Evolutionary conservation across 495 filamentous ascomycete genomes (phyloP), one percentile per base, ranked within the genome.

Genomic region (Cercophora newfieldiana): DNA sequence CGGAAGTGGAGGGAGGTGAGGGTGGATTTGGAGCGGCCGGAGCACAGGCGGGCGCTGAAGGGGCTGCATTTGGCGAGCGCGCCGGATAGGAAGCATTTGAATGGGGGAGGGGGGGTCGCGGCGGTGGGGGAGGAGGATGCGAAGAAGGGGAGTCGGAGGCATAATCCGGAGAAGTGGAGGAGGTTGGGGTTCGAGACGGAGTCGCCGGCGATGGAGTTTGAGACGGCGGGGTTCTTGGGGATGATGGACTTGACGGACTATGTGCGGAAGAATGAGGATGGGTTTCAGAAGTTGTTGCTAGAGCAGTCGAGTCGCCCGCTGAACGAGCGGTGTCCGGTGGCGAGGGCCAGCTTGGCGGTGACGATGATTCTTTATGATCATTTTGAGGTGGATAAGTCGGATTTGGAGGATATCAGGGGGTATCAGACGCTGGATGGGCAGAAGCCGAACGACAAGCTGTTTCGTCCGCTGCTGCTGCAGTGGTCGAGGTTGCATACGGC

Each of bases 231-330:
- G 1, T 98, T 94, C 73, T 77, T 99, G 49, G 95, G 96, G 22
- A 92, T 99, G 88, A 97, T 98, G 93, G 95, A 99, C 75, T 73
- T 98, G 71, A 93, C 92, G 7, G 93, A 98, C 76, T 99, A 91
- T 75, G 91, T 96, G 56, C 84, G 89, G 68, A 96, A 91, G 72
- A 87, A 96, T 68, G 92, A 97, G 72, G 93, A 97, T 74, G 87
- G 87, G 33, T 98, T 95, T 69, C 94, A 96, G 71, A 97, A 94
- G 77, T 78, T 94, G 68, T 82, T 99, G 37, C 80, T 97, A 25
- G 95, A 99, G 76, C 94, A 99, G 76, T 91, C 91, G 5, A 87
- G 88, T 14, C 87, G 88, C 72, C 84, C 90, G 6, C 61, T 84
- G 8, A 80, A 87, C 59, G 87, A 92, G 68, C 84, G 94, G 59